These are phyloP conservation scores for Epichloe scottii DNA, from an alignment of 2,329 filamentous ascomycete species.

Conservation along the genomic window DNA sequence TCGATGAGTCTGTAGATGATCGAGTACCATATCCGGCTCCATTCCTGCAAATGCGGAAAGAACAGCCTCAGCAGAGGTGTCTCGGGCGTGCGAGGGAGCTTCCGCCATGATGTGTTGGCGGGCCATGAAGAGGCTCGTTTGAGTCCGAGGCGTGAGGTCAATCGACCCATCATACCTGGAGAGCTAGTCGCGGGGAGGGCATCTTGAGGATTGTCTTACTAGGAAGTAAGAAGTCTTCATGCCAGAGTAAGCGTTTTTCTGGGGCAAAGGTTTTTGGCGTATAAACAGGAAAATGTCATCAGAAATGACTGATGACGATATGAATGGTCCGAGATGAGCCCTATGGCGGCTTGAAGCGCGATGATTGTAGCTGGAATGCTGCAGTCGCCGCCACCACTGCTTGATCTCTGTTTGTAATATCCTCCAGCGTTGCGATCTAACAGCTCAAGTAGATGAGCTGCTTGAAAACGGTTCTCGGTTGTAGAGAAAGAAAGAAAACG, in stretches of 20 bases:
- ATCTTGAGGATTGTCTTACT: conserved; percentile 3
- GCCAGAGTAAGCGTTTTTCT: conserved; percentile 2
- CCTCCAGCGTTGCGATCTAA: conserved; percentile 10
- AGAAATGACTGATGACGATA: neutral
- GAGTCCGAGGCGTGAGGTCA: neutral
- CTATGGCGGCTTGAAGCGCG: conserved; percentile 9
- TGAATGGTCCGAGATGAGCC: neutral
- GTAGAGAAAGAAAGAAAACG: neutral
- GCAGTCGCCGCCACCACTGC: conserved; percentile 10
- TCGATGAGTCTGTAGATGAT: conserved; percentile 11
- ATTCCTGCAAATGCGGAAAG: conserved; percentile 12
- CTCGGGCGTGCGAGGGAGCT: conserved; percentile 5
- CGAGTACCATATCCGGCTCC: conserved; percentile 8
- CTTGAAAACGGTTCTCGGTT: neutral
- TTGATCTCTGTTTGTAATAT: conserved; percentile 1
- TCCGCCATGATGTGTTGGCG: conserved; percentile 6
- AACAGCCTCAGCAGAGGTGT: conserved; percentile 10
- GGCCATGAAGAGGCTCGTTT: conserved; percentile 2
- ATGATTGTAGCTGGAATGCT: conserved; percentile 3
- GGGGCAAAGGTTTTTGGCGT: neutral
- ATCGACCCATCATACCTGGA: neutral
- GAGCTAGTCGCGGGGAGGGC: conserved; percentile 1
- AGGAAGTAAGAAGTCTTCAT: conserved; percentile 4
- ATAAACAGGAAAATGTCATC: neutral
- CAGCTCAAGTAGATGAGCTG: conserved; percentile 9